These are phyloP conservation scores for Bruguiera hainesii DNA, from an alignment of 441 rosid genomes.

Conservation along the genomic window DNA sequence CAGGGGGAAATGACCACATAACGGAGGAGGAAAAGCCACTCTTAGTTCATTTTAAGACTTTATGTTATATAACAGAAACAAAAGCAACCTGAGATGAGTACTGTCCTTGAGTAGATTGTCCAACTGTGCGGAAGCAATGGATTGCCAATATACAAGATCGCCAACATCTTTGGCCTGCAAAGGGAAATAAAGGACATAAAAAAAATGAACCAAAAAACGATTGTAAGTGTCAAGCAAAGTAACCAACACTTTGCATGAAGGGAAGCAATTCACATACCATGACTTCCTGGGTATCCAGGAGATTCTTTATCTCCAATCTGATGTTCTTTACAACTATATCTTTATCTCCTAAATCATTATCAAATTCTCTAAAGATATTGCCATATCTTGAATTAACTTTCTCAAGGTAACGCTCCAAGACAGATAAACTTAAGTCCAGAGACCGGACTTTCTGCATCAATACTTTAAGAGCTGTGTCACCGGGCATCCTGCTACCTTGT, in stretches of 20 bases:
- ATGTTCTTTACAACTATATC: slow-evolving; percentile 40
- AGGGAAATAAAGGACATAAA: background rate
- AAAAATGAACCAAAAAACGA: slow-evolving; percentile 3
- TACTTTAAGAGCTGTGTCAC: slow-evolving; percentile 82
- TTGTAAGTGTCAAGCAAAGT: background rate
- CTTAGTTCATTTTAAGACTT: no score
- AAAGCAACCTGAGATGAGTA: slow-evolving; percentile 49
- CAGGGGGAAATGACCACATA: background rate
- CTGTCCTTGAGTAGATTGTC: slow-evolving; percentile 40
- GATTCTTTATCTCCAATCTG: slow-evolving; percentile 43
- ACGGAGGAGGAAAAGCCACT: no score
- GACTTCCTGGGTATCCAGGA: slow-evolving; percentile 40
- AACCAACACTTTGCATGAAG: background rate
- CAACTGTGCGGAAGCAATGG: slow-evolving; percentile 45
- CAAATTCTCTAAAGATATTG: slow-evolving; percentile 63
- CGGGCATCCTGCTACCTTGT: slow-evolving; percentile 83
- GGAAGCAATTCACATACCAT: slow-evolving; percentile 36
- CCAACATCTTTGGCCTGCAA: slow-evolving; percentile 55
- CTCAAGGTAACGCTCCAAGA: slow-evolving; percentile 80
- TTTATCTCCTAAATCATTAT: slow-evolving; percentile 52
- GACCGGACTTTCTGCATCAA: slow-evolving; percentile 89
- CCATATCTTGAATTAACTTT: slow-evolving; percentile 69
- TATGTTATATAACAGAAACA: background rate
- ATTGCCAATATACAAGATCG: slow-evolving; percentile 59
- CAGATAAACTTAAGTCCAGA: slow-evolving; percentile 70